Evolutionary conservation across 1,284 basidiomycete genomes (phyloP).

Genomic region (Singerocomus inundabilis): DNA sequence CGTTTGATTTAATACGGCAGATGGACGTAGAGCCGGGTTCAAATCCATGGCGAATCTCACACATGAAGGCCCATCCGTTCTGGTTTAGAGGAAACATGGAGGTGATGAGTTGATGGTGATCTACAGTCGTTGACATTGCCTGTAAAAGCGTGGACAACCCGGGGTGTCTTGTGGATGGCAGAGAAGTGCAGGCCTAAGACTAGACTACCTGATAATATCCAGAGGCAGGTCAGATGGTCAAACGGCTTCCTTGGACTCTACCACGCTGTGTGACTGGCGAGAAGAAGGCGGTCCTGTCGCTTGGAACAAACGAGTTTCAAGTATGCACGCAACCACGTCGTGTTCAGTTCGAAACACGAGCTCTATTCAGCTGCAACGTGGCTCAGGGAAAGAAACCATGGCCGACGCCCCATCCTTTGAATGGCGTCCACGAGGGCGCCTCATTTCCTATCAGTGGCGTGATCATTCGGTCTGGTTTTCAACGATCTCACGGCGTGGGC

Average conservation of each 20-base stretch:
- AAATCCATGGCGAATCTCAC: conserved; percentile 29
- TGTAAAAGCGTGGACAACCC: too few relatives aligned
- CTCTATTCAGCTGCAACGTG: neutral
- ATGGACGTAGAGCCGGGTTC: conserved; percentile 8
- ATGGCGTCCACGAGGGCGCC: conserved; percentile 28
- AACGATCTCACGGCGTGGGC: conserved; percentile 24
- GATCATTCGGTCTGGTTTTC: conserved; percentile 20
- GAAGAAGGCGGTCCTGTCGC: too few relatives aligned
- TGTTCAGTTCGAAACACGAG: neutral
- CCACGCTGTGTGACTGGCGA: too few relatives aligned
- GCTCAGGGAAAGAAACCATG: neutral
- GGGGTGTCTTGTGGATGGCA: too few relatives aligned
- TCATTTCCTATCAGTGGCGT: conserved; percentile 27
- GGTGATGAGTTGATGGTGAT: conserved; percentile 36
- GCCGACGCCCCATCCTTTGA: conserved; percentile 3
- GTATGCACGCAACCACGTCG: neutral
- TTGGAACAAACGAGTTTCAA: too few relatives aligned
- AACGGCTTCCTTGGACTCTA: too few relatives aligned
- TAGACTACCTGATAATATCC: too few relatives aligned
- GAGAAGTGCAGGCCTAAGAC: too few relatives aligned
- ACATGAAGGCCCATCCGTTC: conserved; percentile 28
- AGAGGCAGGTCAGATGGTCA: too few relatives aligned
- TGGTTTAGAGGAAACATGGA: conserved; percentile 31
- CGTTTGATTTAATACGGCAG: conserved; percentile 25
- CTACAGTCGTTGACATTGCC: too few relatives aligned